Evolutionary conservation across 139 green algal species (phyloP), one percentile per base, ranked within the genome.

Genomic region (Pseudopediastrum boryanum): DNA sequence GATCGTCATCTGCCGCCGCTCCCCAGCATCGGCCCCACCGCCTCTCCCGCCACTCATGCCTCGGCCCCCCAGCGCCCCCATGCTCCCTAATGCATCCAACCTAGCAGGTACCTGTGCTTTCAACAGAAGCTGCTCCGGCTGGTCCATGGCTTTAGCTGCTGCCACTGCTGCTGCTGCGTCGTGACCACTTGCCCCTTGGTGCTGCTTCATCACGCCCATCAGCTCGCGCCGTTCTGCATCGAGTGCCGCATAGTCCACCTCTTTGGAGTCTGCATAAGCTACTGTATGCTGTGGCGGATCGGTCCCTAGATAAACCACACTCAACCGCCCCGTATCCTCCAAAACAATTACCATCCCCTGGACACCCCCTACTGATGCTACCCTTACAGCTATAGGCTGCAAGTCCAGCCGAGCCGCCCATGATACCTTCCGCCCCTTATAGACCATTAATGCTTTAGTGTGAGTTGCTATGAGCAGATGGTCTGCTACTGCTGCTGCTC

Each of bases 201-300:
- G 38, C 36, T 54, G 50, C 71, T 85, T 82, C 64, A 94, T 93
- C n/a, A 84, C 38, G 4, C 42, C 39, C 13, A 90, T 80, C 56
- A 94, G 84, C 1, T 48, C 0, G 1, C 81, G 79, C 70, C 91
- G 89, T 84, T 94, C 90, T 33, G 66, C 56, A 3, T 86, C 85
- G 79, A 94, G 93, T 61, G 82, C 90, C 44, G 90, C 90, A 52
- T 91, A 94, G 77, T 94, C 85, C 39, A 93, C 66, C 25, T 89
- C 81, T 62, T 88, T 31, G 16, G 74, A 38, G 35, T 81, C 61
- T 13, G 74, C 46, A 41, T 64, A 51, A 1, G 74, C 48, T 4
- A 81, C 33, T 0, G 74, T 46, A 19, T 73, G 61, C 43, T 72
- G 64, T 33, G 74, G 74, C 43, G 90, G 87, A 48, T 91, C 85